These are phyloP conservation scores for Candida xiaguanensis DNA, from an alignment of 805 yeast species.

Conservation along the genomic window DNA sequence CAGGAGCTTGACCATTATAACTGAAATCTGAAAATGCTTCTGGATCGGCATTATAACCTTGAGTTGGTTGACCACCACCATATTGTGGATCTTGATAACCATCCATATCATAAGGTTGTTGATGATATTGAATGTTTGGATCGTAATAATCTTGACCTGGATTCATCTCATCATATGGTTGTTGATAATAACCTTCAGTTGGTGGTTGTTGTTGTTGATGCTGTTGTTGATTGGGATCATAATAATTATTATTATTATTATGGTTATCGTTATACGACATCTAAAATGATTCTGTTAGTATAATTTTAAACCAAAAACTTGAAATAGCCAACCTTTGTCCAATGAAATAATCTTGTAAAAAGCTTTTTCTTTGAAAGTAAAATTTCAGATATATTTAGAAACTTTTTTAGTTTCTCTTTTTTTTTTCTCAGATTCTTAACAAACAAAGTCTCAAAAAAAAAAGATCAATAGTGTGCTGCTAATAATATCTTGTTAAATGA, in stretches of 20 bases:
- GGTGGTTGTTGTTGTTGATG: slow-evolving; percentile 9
- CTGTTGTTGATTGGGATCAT: slow-evolving; percentile 42
- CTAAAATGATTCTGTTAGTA: slow-evolving; percentile 21
- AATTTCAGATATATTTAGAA: neutral
- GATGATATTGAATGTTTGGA: slow-evolving; percentile 44
- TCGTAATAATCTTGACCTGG: slow-evolving; percentile 47
- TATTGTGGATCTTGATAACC: slow-evolving; percentile 36
- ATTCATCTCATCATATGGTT: slow-evolving; percentile 9
- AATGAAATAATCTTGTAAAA: too few species aligned
- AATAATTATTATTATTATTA: slow-evolving; percentile 38
- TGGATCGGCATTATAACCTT: slow-evolving; percentile 43
- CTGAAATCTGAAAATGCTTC: slow-evolving; percentile 68
- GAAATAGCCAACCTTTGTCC: neutral
- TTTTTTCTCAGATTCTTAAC: neutral
- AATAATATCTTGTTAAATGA: too few species aligned
- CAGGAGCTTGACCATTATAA: slow-evolving; percentile 49
- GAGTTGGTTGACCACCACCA: slow-evolving; percentile 27
- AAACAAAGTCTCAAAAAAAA: too few species aligned
- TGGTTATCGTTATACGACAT: slow-evolving; percentile 61
- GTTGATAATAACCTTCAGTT: slow-evolving; percentile 30
- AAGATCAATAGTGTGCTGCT: too few species aligned
- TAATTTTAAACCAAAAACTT: neutral
- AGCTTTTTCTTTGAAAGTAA: too few species aligned
- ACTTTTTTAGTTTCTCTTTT: neutral
- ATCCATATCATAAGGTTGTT: slow-evolving; percentile 48